A percentile compares a stretch with the other conserved stretches of the same genome.
These are phyloP conservation scores for Malus hybrid DNA, from an alignment of 331 rosid species.

Conservation along the genomic window DNA sequence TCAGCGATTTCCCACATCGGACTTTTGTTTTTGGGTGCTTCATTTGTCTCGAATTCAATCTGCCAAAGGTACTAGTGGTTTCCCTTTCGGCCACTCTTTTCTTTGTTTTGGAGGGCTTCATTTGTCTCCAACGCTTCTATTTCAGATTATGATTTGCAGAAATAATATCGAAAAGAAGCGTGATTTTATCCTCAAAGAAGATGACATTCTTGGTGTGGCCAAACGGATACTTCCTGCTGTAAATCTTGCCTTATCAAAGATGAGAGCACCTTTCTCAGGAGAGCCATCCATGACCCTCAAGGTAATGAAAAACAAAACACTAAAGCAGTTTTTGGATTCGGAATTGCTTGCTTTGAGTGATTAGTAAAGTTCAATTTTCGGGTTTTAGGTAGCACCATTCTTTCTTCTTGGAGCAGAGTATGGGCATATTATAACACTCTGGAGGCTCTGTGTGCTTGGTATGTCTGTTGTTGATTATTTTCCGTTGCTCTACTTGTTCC, in stretches of 20 bases:
- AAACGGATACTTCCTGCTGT: constrained; percentile 55
- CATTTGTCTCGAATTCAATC: constrained; percentile 64
- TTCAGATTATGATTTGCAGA: constrained; percentile 23
- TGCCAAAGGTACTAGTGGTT: constrained; percentile 41
- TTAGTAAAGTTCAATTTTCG: constrained; percentile 3
- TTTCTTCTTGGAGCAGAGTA: constrained; percentile 79
- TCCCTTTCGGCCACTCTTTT: background rate
- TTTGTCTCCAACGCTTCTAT: too few species aligned
- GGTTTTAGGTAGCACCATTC: constrained; percentile 62
- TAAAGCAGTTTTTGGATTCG: background rate
- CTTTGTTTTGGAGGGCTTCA: too few species aligned
- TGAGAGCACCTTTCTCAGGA: constrained; percentile 64
- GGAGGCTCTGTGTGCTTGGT: constrained; percentile 82
- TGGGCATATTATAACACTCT: constrained; percentile 65
- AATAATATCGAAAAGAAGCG: constrained; percentile 26
- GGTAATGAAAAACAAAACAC: constrained; percentile 27
- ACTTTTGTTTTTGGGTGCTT: constrained; percentile 51
- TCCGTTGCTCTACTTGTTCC: background rate
- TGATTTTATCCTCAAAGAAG: constrained; percentile 55
- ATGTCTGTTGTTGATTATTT: background rate
- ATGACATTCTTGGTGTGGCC: constrained; percentile 57
- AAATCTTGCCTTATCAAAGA: constrained; percentile 56
- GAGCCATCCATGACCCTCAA: constrained; percentile 83
- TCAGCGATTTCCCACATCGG: constrained; percentile 59
- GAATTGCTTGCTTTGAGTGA: background rate